A percentile compares a stretch with the other conserved stretches of the same genome.
Evolutionary conservation across 371 early-diverging fungal genomes (phyloP).

Genomic region (Saksenaea oblongispora): DNA sequence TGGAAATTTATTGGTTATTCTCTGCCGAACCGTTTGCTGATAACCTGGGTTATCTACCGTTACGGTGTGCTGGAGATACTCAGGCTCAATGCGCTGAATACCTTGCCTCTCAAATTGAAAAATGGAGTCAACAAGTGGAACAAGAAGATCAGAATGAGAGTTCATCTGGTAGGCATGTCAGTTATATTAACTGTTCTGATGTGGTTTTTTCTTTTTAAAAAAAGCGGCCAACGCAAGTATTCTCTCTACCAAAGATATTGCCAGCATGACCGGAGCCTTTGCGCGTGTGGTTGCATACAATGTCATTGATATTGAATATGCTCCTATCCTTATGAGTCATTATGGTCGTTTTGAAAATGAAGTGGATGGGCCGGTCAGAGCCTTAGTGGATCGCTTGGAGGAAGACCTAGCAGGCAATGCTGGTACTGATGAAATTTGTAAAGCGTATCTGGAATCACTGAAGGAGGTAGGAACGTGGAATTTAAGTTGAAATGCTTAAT

Average conservation of each 20-base stretch:
- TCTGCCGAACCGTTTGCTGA: conserved; percentile 50
- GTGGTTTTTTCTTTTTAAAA: too few species aligned
- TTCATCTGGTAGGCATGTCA: background rate
- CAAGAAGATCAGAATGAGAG: conserved; percentile 14
- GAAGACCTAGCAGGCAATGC: conserved; percentile 26
- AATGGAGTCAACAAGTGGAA: conserved; percentile 20
- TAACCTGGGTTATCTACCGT: conserved; percentile 33
- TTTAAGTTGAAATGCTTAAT: background rate
- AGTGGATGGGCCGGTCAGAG: conserved; percentile 52
- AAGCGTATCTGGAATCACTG: conserved; percentile 39
- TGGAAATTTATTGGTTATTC: conserved; percentile 62
- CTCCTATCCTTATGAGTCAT: conserved; percentile 34
- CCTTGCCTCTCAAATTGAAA: conserved; percentile 35
- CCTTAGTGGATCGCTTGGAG: conserved; percentile 46
- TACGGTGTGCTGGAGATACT: conserved; percentile 34
- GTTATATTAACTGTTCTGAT: background rate
- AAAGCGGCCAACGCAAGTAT: too few species aligned
- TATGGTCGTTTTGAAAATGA: conserved; percentile 44
- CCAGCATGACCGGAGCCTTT: conserved; percentile 24
- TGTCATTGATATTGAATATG: conserved; percentile 45
- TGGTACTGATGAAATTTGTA: conserved; percentile 28
- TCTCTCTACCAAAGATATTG: background rate
- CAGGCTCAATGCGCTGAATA: conserved; percentile 42
- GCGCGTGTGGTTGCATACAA: conserved; percentile 40
- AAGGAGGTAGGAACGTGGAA: conserved; percentile 34